phyloP scores from a whole-genome alignment of 768 basidiomycete genomes.

The Chalciporus sphaerocephalus region DNA sequence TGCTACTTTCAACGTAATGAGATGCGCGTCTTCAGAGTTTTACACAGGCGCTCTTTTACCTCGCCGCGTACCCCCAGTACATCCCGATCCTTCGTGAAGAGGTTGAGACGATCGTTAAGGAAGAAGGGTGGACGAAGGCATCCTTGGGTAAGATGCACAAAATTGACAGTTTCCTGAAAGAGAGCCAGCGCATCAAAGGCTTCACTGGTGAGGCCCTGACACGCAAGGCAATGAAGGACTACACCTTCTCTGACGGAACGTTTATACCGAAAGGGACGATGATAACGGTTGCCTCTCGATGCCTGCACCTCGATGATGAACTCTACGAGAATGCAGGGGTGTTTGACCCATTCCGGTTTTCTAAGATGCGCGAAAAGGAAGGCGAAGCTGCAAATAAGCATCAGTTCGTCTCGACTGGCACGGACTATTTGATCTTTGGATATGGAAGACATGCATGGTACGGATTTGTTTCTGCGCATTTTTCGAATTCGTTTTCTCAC shows the following conservation, averaged over 20 bases:
- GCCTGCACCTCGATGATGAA: slow-evolving; percentile 13
- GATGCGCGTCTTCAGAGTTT: slow-evolving; percentile 20
- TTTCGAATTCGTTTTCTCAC: not conserved
- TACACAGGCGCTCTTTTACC: slow-evolving; percentile 32
- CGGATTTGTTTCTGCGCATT: slow-evolving; percentile 3
- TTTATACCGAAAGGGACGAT: slow-evolving; percentile 29
- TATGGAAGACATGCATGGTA: slow-evolving; percentile 21
- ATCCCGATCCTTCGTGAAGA: slow-evolving; percentile 35
- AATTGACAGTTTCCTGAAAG: slow-evolving; percentile 38
- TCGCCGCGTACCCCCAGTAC: slow-evolving; percentile 35
- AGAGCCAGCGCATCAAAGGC: slow-evolving; percentile 31
- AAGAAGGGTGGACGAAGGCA: slow-evolving; percentile 25
- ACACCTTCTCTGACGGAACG: slow-evolving; percentile 36
- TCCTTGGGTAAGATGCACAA: slow-evolving; percentile 27
- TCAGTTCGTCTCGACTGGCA: slow-evolving; percentile 32
- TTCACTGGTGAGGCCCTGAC: slow-evolving; percentile 20
- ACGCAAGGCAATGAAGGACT: slow-evolving; percentile 28
- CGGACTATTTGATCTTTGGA: slow-evolving; percentile 37
- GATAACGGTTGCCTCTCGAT: slow-evolving; percentile 20
- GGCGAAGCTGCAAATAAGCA: slow-evolving; percentile 33
- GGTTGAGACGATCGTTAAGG: slow-evolving; percentile 23
- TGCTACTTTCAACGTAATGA: not conserved
- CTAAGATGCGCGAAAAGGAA: slow-evolving; percentile 30
- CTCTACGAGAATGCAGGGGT: slow-evolving; percentile 31
- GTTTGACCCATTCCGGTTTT: slow-evolving; percentile 49